Evolutionary conservation across 768 basidiomycete genomes (phyloP).

Genomic region (Pisolithus orientalis): DNA sequence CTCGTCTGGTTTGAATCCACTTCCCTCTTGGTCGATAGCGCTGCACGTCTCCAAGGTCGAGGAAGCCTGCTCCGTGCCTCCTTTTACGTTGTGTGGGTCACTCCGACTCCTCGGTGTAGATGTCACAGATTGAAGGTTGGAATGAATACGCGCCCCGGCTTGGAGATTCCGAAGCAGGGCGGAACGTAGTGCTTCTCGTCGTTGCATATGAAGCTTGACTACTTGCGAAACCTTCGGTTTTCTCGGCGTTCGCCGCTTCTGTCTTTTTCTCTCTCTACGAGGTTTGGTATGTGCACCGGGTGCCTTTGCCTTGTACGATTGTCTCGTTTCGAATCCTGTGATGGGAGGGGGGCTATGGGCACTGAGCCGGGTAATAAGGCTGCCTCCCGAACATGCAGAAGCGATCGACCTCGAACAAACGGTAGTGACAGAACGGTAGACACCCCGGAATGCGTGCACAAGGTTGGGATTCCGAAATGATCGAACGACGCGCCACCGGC

Average conservation of each 20-base stretch:
- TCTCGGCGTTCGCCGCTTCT: not conserved
- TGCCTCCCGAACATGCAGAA: not conserved
- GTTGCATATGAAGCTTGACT: not conserved
- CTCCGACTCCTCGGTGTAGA: not conserved
- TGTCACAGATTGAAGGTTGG: not conserved
- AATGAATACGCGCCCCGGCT: not conserved
- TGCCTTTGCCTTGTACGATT: not conserved
- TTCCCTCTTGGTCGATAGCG: not conserved
- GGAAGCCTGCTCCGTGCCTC: not conserved
- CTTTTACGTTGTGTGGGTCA: not conserved
- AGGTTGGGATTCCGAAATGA: not conserved
- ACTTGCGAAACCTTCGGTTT: not conserved
- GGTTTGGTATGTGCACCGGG: not conserved
- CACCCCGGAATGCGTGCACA: not conserved
- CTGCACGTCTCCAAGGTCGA: not conserved
- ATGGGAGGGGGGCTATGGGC: not conserved
- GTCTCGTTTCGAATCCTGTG: not conserved
- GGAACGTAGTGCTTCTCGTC: not conserved
- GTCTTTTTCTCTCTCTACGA: not conserved
- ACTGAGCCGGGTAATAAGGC: not conserved
- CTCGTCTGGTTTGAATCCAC: slow-evolving; percentile 8
- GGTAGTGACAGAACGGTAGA: not conserved
- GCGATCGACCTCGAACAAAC: not conserved
- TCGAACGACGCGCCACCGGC: not conserved
- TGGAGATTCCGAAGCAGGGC: not conserved